phyloP scores from a whole-genome alignment of 1,284 basidiomycete species.

The Marasmius sp. region DNA sequence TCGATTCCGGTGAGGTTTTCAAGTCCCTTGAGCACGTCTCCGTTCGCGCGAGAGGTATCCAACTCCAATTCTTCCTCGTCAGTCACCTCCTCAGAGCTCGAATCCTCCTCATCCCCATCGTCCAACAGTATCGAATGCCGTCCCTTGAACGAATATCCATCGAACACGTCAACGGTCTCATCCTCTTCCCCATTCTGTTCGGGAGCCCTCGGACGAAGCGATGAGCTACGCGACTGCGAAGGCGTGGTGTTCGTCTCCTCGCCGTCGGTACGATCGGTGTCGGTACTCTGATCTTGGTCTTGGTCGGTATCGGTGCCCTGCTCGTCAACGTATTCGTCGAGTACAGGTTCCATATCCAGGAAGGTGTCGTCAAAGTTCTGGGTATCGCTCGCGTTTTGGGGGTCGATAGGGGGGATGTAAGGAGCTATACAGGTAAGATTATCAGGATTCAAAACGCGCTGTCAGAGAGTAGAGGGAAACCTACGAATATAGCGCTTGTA shows the following conservation, averaged over 20 bases:
- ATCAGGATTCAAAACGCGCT: not conserved
- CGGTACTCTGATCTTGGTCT: conserved; percentile 55
- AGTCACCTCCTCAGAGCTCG: conserved; percentile 38
- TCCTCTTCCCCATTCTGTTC: conserved; percentile 31
- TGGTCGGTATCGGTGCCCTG: conserved; percentile 60
- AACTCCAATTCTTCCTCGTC: conserved; percentile 40
- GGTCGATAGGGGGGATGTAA: conserved; percentile 95
- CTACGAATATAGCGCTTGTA: conserved; percentile 91
- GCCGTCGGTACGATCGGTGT: conserved; percentile 70
- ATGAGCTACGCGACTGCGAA: conserved; percentile 72
- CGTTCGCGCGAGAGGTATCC: conserved; percentile 23
- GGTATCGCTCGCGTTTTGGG: conserved; percentile 91
- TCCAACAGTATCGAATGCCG: conserved; percentile 76
- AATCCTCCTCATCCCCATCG: conserved; percentile 59
- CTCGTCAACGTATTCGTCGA: conserved; percentile 60
- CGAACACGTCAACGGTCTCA: conserved; percentile 72
- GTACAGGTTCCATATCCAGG: conserved; percentile 89
- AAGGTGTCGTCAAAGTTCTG: conserved; percentile 98
- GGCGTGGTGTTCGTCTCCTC: conserved; percentile 71
- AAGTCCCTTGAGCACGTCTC: not conserved
- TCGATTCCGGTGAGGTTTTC: not conserved
- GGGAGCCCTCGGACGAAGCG: conserved; percentile 43
- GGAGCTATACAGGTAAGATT: conserved; percentile 61
- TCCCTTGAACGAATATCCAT: conserved; percentile 88
- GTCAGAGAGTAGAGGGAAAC: conserved; percentile 24